Evolutionary conservation across 768 basidiomycete species (phyloP).

Genomic region (Boletus bicolor): DNA sequence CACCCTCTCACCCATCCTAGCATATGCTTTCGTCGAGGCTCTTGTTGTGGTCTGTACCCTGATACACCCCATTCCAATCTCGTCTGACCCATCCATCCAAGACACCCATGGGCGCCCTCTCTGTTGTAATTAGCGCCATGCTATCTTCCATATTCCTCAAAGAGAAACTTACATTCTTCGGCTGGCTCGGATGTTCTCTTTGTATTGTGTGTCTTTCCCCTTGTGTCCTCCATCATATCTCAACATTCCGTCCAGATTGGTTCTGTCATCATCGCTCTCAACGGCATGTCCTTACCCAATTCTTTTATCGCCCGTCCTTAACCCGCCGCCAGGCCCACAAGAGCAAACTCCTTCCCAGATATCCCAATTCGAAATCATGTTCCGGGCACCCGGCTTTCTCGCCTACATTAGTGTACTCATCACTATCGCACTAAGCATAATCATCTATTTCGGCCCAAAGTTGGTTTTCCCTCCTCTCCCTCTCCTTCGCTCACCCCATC

Average conservation of each 20-base stretch:
- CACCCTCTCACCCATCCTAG: slow-evolving; percentile 32
- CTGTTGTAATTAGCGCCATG: slow-evolving; percentile 93
- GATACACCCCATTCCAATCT: not conserved
- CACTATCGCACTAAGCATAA: slow-evolving; percentile 59
- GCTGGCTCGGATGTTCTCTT: slow-evolving; percentile 91
- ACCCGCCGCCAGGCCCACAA: slow-evolving; percentile 49
- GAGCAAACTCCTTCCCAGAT: slow-evolving; percentile 72
- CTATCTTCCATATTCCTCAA: slow-evolving; percentile 91
- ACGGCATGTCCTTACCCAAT: slow-evolving; percentile 45
- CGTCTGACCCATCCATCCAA: slow-evolving; percentile 24
- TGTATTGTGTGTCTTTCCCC: slow-evolving; percentile 68
- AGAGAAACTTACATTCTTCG: slow-evolving; percentile 91
- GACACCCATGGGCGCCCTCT: slow-evolving; percentile 95
- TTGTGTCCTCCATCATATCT: not conserved
- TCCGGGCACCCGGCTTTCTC: slow-evolving; percentile 82
- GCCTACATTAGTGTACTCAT: slow-evolving; percentile 66
- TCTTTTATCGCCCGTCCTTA: not conserved
- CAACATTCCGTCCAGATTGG: slow-evolving; percentile 51
- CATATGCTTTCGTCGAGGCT: slow-evolving; percentile 88
- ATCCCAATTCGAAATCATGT: slow-evolving; percentile 68
- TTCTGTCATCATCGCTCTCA: slow-evolving; percentile 86
- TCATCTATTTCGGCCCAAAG: slow-evolving; percentile 80
- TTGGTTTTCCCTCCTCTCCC: slow-evolving; percentile 32
- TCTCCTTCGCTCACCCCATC: not conserved
- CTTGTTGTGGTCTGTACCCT: slow-evolving; percentile 77